These are phyloP conservation scores for Striga hermonthica DNA, from an alignment of 305 asterid genomes.

Conservation along the genomic window DNA sequence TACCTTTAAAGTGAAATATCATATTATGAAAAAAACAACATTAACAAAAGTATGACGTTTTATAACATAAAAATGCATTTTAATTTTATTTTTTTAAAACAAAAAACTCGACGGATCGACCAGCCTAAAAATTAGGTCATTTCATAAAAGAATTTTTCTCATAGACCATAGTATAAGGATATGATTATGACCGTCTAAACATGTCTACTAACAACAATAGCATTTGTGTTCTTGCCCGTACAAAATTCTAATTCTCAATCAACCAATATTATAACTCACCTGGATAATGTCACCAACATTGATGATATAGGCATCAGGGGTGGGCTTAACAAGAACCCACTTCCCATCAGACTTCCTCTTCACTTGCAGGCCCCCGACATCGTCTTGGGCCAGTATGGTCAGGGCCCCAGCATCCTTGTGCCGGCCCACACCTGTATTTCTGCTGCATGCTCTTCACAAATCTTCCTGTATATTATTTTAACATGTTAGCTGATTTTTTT, in stretches of 20 bases:
- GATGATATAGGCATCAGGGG: constrained; percentile 58
- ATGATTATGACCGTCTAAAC: no score
- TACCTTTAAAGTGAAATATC: no score
- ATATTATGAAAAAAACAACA: no score
- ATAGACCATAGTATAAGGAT: no score
- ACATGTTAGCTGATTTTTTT: neutral
- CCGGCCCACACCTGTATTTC: constrained; percentile 62
- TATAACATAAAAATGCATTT: no score
- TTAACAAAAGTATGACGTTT: no score
- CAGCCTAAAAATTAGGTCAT: no score
- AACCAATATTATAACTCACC: constrained; percentile 28
- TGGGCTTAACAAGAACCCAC: constrained; percentile 67
- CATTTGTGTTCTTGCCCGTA: no score
- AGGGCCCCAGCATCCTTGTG: constrained; percentile 75
- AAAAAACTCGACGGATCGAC: no score
- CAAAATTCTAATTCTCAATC: neutral
- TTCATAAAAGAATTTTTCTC: no score
- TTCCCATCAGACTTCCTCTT: constrained; percentile 74
- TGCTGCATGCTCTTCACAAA: constrained; percentile 42
- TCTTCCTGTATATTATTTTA: constrained; percentile 41
- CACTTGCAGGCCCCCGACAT: constrained; percentile 77
- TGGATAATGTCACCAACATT: constrained; percentile 51
- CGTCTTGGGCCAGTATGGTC: constrained; percentile 70
- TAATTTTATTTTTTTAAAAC: no score
- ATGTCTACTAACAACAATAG: no score